Conservation (phyloP, 2,329 filamentous ascomycete genomes). For the Trichoderma semiorbis region DNA sequence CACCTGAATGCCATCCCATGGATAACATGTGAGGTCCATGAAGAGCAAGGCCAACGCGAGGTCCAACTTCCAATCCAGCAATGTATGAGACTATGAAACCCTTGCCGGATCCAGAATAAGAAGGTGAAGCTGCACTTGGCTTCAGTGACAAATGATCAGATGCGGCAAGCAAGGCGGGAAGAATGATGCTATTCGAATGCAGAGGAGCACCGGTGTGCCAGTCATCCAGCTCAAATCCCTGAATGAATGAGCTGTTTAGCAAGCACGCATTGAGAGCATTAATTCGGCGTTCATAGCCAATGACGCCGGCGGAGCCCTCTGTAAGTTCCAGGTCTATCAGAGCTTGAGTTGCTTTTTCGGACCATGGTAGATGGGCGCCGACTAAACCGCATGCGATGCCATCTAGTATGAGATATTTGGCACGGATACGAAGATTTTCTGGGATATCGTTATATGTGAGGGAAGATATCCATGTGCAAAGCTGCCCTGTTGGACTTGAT, state of each 20-base stretch:
- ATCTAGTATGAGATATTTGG: constrained; percentile 43
- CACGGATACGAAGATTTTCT: constrained; percentile 29
- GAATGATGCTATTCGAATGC: constrained; percentile 36
- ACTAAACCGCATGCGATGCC: constrained; percentile 40
- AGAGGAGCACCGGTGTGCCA: constrained; percentile 40
- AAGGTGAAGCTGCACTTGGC: not conserved
- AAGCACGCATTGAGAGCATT: constrained; percentile 38
- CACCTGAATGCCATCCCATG: constrained; percentile 40
- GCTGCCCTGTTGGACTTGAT: constrained; percentile 15
- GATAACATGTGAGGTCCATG: constrained; percentile 37
- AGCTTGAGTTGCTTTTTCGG: constrained; percentile 34
- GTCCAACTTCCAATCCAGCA: constrained; percentile 40
- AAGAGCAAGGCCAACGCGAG: constrained; percentile 36
- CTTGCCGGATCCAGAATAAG: constrained; percentile 22
- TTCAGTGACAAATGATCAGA: constrained; percentile 18
- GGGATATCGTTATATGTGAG: constrained; percentile 31
- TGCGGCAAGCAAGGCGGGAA: constrained; percentile 40
- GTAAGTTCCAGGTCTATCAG: constrained; percentile 31
- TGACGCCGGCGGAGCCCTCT: constrained; percentile 26
- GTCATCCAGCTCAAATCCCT: constrained; percentile 44
- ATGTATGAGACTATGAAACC: constrained; percentile 35
- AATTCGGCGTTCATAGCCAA: constrained; percentile 30
- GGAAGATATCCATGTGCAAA: constrained; percentile 30
- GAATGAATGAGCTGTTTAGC: constrained; percentile 42
- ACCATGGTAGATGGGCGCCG: constrained; percentile 40